A percentile compares a stretch with the other conserved stretches of the same genome.
phyloP scores from a whole-genome alignment of 192 early-diverging fungal genomes.

The Coemansia sp. region DNA sequence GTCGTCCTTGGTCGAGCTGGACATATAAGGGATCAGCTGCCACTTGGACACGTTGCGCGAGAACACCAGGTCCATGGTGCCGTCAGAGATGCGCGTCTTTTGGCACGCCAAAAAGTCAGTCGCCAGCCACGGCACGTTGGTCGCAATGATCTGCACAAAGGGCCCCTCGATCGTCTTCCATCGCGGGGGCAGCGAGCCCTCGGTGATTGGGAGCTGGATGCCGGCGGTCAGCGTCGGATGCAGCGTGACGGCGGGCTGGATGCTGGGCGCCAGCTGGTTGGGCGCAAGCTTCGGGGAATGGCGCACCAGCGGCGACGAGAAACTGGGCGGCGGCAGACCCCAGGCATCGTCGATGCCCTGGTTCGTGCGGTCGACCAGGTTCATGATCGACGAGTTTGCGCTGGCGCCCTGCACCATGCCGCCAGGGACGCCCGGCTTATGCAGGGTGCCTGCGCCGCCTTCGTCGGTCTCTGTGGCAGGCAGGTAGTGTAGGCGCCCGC shows the following conservation, averaged over 20 bases:
- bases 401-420: constrained; percentile 11
- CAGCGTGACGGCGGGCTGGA: constrained; percentile 44
- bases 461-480: constrained; percentile 24
- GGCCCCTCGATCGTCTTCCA: constrained; percentile 57
- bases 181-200: constrained; percentile 41
- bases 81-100: constrained; percentile 53
- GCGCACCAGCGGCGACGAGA: constrained; percentile 45
- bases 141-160: constrained; percentile 55
- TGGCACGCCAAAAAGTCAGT: constrained; percentile 54
- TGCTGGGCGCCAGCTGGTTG: constrained; percentile 11
- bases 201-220: constrained; percentile 34
- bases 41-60: constrained; percentile 44
- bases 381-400: constrained; percentile 20
- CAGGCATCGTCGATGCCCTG: constrained; percentile 42
- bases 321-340: constrained; percentile 47
- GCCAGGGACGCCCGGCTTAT: neutral
- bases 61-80: constrained; percentile 55
- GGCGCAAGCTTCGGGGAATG: constrained; percentile 33
- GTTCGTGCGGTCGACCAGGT: constrained; percentile 28
- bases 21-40: constrained; percentile 45
- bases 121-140: constrained; percentile 63
- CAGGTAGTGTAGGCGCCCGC: constrained; percentile 58
- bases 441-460: neutral
- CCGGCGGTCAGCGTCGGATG: constrained; percentile 48
- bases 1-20: constrained; percentile 42